phyloP scores from a whole-genome alignment of 495 filamentous ascomycete genomes.

The Pseudotulostoma volvatum region DNA sequence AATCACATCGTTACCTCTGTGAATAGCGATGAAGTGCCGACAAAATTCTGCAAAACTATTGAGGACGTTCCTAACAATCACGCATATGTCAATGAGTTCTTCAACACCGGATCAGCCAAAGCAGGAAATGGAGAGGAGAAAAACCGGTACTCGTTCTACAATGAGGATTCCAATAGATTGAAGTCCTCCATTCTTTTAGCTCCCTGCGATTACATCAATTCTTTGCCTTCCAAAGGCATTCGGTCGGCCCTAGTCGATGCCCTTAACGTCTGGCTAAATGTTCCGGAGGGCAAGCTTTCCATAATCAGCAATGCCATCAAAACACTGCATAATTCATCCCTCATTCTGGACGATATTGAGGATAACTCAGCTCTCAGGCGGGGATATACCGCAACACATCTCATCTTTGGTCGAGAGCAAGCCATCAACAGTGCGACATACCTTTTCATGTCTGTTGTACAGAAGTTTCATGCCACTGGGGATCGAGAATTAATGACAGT shows the following conservation, averaged over 20 bases:
- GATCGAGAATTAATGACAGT: slow-evolving; percentile 1
- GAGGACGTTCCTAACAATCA: too few relatives aligned
- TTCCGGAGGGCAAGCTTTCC: neutral
- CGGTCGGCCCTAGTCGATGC: slow-evolving; percentile 9
- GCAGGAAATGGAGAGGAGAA: neutral
- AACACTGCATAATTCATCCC: slow-evolving; percentile 11
- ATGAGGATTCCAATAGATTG: neutral
- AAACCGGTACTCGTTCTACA: neutral
- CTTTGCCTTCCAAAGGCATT: slow-evolving; percentile 12
- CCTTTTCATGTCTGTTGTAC: slow-evolving; percentile 22
- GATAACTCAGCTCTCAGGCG: slow-evolving; percentile 17
- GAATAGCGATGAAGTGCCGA: too few relatives aligned
- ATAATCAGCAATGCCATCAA: slow-evolving; percentile 6
- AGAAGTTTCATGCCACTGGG: slow-evolving; percentile 1
- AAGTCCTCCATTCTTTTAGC: slow-evolving; percentile 1
- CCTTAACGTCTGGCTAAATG: slow-evolving; percentile 10
- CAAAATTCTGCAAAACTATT: too few relatives aligned
- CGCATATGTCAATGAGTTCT: too few relatives aligned
- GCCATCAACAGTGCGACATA: slow-evolving; percentile 35
- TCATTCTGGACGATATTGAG: slow-evolving; percentile 22
- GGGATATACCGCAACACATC: slow-evolving; percentile 14
- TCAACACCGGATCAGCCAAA: neutral
- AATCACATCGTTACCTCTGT: too few relatives aligned
- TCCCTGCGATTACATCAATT: slow-evolving; percentile 6
- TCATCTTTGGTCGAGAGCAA: slow-evolving; percentile 18